Base-by-base conservation (phyloP, 768 basidiomycete genomes). In the Lentinula sp. region DNA sequence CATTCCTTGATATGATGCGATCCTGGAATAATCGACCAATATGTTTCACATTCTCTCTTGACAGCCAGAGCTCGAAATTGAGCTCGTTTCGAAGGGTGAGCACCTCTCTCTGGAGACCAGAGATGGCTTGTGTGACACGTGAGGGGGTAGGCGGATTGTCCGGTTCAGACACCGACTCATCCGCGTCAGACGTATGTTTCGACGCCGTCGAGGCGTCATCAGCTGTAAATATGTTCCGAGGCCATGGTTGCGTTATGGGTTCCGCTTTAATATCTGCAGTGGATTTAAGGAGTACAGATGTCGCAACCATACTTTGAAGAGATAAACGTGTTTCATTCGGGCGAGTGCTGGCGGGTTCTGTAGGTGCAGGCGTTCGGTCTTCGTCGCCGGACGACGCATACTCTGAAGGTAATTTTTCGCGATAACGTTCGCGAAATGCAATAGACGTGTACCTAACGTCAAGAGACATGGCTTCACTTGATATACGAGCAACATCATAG, bases 31-130 rank as follows among this genome's bases (percentile, higher is more conserved):
- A 74, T 43, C 87, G 81, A n/a, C 87, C 90, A 54, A 95, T 88
- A 67, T 93, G 90, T 68, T 85, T 84, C 56, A 88, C 81, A 61
- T 92, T 91, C 72, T 93, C 87, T 64, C 90, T 79, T 61, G 90
- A 86, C 45, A 90, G 75, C 90, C 91, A 95, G 28, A 87, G 76
- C 73, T 94, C 90, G 62, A 93, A 91, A 68, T 92, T 91, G 45
- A 94, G 82, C 64, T 94, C 91, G 68, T 86, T 91, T 53, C 88
- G 79, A 33, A 94, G 76, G 33, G 93, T 71, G 2, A 93, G 71
- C 1, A 90, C 79, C 67, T 94, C 90, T 48, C 88, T 79, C 70
- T 95, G 93, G 61, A 95, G 75, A 6, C 76, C 79, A 13, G 86
- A 81, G 35, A 94, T 84, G 8, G 85, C 86, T 58, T 85, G 81